Evolutionary conservation across 2,329 filamentous ascomycete genomes (phyloP), one percentile per base, ranked within the genome.

Genomic region (Exophiala calicioides): DNA sequence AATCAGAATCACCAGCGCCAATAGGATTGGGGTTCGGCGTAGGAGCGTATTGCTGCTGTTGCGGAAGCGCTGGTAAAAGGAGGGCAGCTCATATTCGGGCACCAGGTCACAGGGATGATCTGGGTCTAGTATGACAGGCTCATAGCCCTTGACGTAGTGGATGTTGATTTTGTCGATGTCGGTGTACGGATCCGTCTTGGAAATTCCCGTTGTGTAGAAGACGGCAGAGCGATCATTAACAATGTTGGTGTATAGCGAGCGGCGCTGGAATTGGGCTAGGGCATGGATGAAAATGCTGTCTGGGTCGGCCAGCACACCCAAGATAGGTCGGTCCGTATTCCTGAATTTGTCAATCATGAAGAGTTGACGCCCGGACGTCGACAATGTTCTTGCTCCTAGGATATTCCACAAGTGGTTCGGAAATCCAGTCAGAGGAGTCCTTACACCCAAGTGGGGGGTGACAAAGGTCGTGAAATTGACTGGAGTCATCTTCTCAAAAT

Each of bases 401-500:
- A 85, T 79, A 63, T 97, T 97, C 82, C 75, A 96, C 47, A 86
- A 70, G 62, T 77, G 79, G 62, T 81, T 83, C 46, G 78, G 74
- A 69, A 78, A 78, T 12, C 86, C 86, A 35, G 78, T 80, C 32
- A 83, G 68, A 1, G 87, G 86, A 1, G 82, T 81, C 38, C 85
- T 76, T 1, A 86, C 85, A n/a, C 87, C 87, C 5, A 90, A 75
- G 67, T 90, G 87, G 18, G 87, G 91, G 23, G 86, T 85, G 4
- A 87, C 91, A 68, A 97, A 96, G 1, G 90, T 95, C 2, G 86
- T 88, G 68, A 97, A 96, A 73, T 95, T 96, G 79, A 91, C 80
- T 56, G 91, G 91, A 62, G 89, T 78, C 19, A 97, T 76, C 47
- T 77, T 77, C 46, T 95, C 84, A 46, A 97, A 82, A 47, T 88